A percentile compares a stretch with the other conserved stretches of the same genome.
Evolutionary conservation across 2,329 filamentous ascomycete species (phyloP).

Genomic region (Beauveria asiatica): DNA sequence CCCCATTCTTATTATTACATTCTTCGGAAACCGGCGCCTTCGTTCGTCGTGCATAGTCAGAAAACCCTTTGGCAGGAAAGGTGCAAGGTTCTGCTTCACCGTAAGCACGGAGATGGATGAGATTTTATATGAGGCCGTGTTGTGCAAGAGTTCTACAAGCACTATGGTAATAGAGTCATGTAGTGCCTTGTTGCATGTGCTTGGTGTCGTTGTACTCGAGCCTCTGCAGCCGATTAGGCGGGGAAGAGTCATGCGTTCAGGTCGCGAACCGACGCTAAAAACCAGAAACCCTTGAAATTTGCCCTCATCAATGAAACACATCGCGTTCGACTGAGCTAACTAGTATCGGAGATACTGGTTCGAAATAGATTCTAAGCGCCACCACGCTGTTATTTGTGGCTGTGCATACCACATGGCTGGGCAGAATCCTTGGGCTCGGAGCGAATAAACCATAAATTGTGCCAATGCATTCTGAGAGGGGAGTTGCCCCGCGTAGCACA

Average conservation of each 20-base stretch:
- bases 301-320: no score
- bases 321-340: no score
- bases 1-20: background rate
- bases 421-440: no score
- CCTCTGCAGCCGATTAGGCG: no score
- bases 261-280: no score
- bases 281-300: no score
- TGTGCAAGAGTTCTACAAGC: background rate
- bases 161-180: background rate
- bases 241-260: no score
- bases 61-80: background rate
- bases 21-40: background rate
- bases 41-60: background rate
- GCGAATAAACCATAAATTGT: background rate
- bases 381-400: no score
- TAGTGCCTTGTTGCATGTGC: background rate
- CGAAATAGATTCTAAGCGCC: no score
- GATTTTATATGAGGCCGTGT: background rate
- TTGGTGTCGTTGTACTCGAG: no score
- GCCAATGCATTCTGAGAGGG: background rate
- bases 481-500: background rate
- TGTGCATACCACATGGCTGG: no score
- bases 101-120: conserved; percentile 4
- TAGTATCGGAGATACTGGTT: no score
- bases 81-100: background rate